Percentiles rank a stretch among this genome's conserved stretches.
These are phyloP conservation scores for Casuarina glauca DNA, from an alignment of 306 rosid species.

Conservation along the genomic window DNA sequence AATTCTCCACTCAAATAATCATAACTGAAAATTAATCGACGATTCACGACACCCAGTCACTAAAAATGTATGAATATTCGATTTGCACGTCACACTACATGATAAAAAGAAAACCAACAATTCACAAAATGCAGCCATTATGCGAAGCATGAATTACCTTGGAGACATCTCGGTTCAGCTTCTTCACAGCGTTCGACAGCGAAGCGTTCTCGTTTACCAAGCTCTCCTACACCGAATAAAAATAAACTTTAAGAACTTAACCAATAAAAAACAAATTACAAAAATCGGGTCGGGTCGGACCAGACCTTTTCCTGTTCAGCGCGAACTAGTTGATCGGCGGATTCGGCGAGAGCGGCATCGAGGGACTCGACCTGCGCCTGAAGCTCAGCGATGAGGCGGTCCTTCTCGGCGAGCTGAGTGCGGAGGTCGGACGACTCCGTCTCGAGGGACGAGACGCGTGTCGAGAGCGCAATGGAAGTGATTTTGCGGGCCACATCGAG, in stretches of 20 bases:
- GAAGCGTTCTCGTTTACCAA: conserved; percentile 62
- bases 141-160: conserved; percentile 47
- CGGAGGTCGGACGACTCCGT: conserved; percentile 52
- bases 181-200: conserved; percentile 66
- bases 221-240: conserved; percentile 43
- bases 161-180: conserved; percentile 85
- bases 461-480: conserved; percentile 76
- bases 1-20: background rate
- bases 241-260: background rate
- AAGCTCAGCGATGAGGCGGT: conserved; percentile 54
- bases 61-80: background rate
- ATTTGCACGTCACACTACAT: background rate
- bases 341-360: conserved; percentile 51
- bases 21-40: background rate
- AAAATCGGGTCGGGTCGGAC: conserved; percentile 10
- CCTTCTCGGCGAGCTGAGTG: conserved; percentile 57
- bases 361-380: conserved; percentile 58
- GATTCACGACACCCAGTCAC: background rate
- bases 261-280: background rate
- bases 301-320: conserved; percentile 64
- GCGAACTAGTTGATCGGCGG: conserved; percentile 55
- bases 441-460: conserved; percentile 70
- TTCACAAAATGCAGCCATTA: background rate
- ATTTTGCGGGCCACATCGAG: conserved; percentile 96
- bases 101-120: background rate